Percentiles rank a stretch among this genome's conserved stretches.
phyloP scores from a whole-genome alignment of 2,329 filamentous ascomycete genomes.

The Sphaerulina vaccinii region DNA sequence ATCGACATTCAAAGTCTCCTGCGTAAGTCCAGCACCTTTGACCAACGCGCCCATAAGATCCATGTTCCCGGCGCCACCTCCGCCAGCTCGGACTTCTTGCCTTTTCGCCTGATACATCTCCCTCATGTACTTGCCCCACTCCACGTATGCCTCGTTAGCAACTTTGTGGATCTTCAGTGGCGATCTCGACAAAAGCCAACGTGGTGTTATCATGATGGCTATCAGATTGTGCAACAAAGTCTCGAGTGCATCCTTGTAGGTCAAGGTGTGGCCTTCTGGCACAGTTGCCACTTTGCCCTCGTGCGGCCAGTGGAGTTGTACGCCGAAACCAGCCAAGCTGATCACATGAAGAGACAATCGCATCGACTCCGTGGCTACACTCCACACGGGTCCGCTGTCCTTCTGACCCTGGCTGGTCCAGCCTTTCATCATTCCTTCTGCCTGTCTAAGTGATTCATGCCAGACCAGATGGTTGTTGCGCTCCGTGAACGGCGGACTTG shows the following conservation, averaged over 20 bases:
- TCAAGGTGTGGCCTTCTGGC: conserved; percentile 59
- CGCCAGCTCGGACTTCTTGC: conserved; percentile 43
- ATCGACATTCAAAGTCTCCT: conserved; percentile 42
- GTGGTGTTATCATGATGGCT: conserved; percentile 59
- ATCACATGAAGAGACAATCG: conserved; percentile 59
- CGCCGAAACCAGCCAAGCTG: conserved; percentile 70
- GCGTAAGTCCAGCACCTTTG: conserved; percentile 44
- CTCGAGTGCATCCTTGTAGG: conserved; percentile 63
- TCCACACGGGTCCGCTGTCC: conserved; percentile 52
- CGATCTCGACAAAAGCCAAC: conserved; percentile 53
- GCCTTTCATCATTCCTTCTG: conserved; percentile 58
- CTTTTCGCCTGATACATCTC: conserved; percentile 66
- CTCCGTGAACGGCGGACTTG: conserved; percentile 72
- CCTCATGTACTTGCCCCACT: conserved; percentile 69
- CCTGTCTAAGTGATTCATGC: conserved; percentile 62
- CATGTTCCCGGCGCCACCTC: conserved; percentile 41
- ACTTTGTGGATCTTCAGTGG: conserved; percentile 54
- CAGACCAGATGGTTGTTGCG: conserved; percentile 69
- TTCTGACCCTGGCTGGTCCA: conserved; percentile 53
- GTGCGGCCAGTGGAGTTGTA: conserved; percentile 57
- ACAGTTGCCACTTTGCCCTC: conserved; percentile 44
- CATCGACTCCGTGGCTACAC: conserved; percentile 66
- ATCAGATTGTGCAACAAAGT: conserved; percentile 63
- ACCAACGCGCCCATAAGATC: conserved; percentile 59
- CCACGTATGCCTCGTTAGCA: conserved; percentile 56